A percentile compares a stretch with the other conserved stretches of the same genome.
These are phyloP conservation scores for Cladophialophora psammophila DNA, from an alignment of 2,329 filamentous ascomycete species.

Conservation along the genomic window DNA sequence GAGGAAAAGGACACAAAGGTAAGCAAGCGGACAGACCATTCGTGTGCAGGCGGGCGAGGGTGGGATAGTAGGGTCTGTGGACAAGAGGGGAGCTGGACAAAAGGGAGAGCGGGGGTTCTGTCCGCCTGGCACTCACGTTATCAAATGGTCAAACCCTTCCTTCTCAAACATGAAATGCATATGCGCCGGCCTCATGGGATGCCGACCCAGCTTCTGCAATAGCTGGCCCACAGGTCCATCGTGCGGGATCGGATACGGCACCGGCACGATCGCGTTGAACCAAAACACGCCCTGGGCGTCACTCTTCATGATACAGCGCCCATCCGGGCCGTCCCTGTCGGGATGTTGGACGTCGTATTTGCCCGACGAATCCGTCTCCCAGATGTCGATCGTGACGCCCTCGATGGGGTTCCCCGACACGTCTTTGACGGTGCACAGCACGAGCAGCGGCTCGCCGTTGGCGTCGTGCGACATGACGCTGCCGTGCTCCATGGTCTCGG, in stretches of 20 bases:
- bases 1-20: slow-evolving; percentile 44
- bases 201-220: slow-evolving; percentile 70
- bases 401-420: slow-evolving; percentile 67
- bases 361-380: slow-evolving; percentile 83
- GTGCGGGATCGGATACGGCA: slow-evolving; percentile 83
- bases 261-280: slow-evolving; percentile 84
- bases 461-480: slow-evolving; percentile 71
- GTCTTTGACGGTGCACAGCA: slow-evolving; percentile 75
- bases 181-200: slow-evolving; percentile 78
- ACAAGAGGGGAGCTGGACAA: slow-evolving; percentile 53
- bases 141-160: slow-evolving; percentile 76
- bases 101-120: background rate
- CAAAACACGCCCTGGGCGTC: slow-evolving; percentile 79
- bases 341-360: slow-evolving; percentile 83
- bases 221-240: slow-evolving; percentile 83
- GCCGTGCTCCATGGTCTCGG: slow-evolving; percentile 63
- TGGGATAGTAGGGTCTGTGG: slow-evolving; percentile 52
- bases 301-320: slow-evolving; percentile 72
- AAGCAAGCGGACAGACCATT: no score
- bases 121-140: slow-evolving; percentile 69
- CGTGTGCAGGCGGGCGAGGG: no score
- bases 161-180: slow-evolving; percentile 92
- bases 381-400: slow-evolving; percentile 78
- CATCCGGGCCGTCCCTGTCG: slow-evolving; percentile 69
- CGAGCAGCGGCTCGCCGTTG: slow-evolving; percentile 72